Evolutionary conservation across 2,329 filamentous ascomycete species (phyloP).

Genomic region (Trematosphaeria pertusa): DNA sequence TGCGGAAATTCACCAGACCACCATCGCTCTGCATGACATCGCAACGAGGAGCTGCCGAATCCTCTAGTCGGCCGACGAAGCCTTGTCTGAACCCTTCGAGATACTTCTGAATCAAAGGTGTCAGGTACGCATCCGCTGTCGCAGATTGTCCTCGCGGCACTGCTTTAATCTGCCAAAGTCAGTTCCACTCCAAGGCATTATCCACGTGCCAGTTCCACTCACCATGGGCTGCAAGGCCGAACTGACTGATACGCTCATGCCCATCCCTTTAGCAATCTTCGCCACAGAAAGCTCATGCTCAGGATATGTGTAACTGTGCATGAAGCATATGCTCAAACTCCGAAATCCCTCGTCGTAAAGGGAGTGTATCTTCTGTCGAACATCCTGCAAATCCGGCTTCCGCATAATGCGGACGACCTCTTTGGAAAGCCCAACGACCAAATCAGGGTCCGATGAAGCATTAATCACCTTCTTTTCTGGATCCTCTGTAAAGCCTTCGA

Average conservation of each 20-base stretch:
- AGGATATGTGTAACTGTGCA: slow-evolving; percentile 88
- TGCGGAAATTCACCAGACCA: slow-evolving; percentile 30
- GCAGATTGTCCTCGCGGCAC: slow-evolving; percentile 75
- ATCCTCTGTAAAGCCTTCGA: slow-evolving; percentile 44
- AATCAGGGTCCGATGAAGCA: no score
- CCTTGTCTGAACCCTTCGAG: no score
- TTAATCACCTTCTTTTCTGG: no score
- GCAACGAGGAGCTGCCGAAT: slow-evolving; percentile 72
- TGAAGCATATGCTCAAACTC: slow-evolving; percentile 83
- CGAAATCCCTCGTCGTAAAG: slow-evolving; percentile 66
- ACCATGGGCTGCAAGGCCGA: no score
- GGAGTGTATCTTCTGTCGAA: neutral
- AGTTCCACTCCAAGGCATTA: no score
- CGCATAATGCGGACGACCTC: slow-evolving; percentile 36
- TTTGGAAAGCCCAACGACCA: no score
- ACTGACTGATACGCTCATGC: no score
- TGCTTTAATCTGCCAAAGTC: slow-evolving; percentile 81
- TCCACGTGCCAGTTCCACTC: no score
- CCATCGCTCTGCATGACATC: slow-evolving; percentile 88
- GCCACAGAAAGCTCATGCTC: slow-evolving; percentile 81
- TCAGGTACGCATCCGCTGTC: slow-evolving; percentile 77
- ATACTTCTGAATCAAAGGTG: slow-evolving; percentile 76
- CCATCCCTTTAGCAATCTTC: slow-evolving; percentile 72
- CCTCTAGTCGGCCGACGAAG: slow-evolving; percentile 52
- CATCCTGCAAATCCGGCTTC: slow-evolving; percentile 21